Evolutionary conservation across 441 rosid species (phyloP).

Genomic region (Kokia cookei): DNA sequence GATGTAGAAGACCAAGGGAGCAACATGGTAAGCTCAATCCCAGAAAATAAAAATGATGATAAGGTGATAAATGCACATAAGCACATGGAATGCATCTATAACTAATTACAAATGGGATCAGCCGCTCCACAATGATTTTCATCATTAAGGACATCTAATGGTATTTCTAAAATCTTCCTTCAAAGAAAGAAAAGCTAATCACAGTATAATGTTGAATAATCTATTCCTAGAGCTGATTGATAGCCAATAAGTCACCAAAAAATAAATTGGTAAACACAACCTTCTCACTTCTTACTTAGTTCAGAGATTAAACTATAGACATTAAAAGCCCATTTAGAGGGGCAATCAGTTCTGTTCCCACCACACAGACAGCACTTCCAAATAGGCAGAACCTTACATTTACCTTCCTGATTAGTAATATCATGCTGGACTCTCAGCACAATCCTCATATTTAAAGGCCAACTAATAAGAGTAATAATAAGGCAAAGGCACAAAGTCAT

Average conservation of each 20-base stretch:
- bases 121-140: neutral
- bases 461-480: too few species aligned
- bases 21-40: neutral
- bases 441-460: neutral
- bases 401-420: neutral
- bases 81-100: neutral
- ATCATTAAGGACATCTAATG: neutral
- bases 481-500: neutral
- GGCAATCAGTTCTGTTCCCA: neutral
- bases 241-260: neutral
- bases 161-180: neutral
- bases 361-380: neutral
- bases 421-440: neutral
- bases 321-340: neutral
- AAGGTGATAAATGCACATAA: neutral
- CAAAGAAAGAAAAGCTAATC: neutral
- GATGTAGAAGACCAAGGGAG: neutral
- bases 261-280: neutral
- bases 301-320: neutral
- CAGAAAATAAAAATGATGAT: neutral
- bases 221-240: neutral
- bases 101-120: neutral
- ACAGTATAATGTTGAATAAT: neutral
- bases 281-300: neutral
- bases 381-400: neutral